Base-by-base conservation (phyloP, 164 flowering plant genomes). In the Stephania cephalantha region DNA sequence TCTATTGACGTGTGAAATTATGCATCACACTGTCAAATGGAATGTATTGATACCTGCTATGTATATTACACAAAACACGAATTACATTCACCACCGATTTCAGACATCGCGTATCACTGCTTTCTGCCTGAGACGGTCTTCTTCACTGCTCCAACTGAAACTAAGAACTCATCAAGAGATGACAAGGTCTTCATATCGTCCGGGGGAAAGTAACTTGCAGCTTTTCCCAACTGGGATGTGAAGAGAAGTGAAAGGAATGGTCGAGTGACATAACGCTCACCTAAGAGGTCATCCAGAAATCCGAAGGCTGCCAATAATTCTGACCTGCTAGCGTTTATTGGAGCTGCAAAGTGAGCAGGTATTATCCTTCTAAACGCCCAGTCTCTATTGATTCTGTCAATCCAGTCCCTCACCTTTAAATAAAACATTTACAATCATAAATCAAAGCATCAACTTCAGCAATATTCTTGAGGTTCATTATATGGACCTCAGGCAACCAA, bases 181-280 rank as follows among this genome's bases (percentile, higher is more conserved):
- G 99, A 95, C 73, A 93, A 77, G 44, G 97, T 95, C 83, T 85
- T 95, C 99, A 93, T 92, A 78, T 92, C 99, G 83, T 95, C 99
- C 0, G 94, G 99, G 44, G 98, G 98, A 80, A 93, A 95, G 81
- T 93, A 95, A 76, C 97, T 91, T 30, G 93, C 95, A 58, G 97
- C 95, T 78, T 89, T 95, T 44, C 99, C 97, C 94, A 92, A 77
- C 48, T 92, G 79, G 65, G 88, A 91, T 70, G 95, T 73, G 73
- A 95, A 88, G 76, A 93, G 86, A 73, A 90, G 89, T 45, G 94
- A 82, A 10, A 92, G 81, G 7, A 95, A 90, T 65, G 97, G 94
- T 20, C 90, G 83, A 29, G 90, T 85, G 11, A 87, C 83, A 48
- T 90, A 90, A 0, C 88, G 87, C 71, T 90, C 93, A 25, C 87